A percentile compares a stretch with the other conserved stretches of the same genome.
These are phyloP conservation scores for Ophiosphaerella korrae DNA, from an alignment of 2,329 filamentous ascomycete genomes.

Conservation along the genomic window DNA sequence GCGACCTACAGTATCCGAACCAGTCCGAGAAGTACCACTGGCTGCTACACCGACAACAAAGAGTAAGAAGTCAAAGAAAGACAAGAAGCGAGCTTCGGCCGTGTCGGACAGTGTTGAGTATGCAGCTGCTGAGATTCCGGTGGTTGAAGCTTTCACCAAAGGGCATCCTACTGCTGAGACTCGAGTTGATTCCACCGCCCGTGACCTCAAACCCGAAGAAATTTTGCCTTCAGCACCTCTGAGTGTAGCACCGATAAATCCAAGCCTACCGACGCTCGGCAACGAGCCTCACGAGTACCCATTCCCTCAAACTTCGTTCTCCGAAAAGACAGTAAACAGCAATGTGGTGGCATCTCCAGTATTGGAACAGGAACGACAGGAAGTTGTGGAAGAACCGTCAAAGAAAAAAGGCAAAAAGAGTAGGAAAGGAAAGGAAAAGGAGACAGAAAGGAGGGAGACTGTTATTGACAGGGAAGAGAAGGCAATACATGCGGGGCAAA, in stretches of 20 bases:
- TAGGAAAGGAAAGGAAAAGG: constrained; percentile 36
- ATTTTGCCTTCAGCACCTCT: constrained; percentile 8
- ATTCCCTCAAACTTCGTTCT: constrained; percentile 27
- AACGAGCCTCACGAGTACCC: constrained; percentile 33
- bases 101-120: constrained; percentile 38
- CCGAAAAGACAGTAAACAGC: constrained; percentile 1
- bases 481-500: neutral
- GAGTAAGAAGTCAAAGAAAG: constrained; percentile 39
- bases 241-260: neutral
- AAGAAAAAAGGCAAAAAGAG: constrained; percentile 52
- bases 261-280: constrained; percentile 2
- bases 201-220: constrained; percentile 19
- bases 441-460: constrained; percentile 18
- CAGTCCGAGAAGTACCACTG: constrained; percentile 9
- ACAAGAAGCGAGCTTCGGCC: constrained; percentile 28
- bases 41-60: constrained; percentile 22
- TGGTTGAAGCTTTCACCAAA: constrained; percentile 36
- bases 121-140: constrained; percentile 36
- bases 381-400: constrained; percentile 31
- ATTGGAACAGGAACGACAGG: constrained; percentile 28
- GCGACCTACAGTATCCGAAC: constrained; percentile 9
- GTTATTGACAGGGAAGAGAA: neutral
- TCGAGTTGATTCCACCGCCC: constrained; percentile 27
- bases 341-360: constrained; percentile 2
- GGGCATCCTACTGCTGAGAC: constrained; percentile 43